Percentiles rank a stretch among this genome's conserved stretches.
These are phyloP conservation scores for Lichenothelia convexa DNA, from an alignment of 495 filamentous ascomycete species.

Conservation along the genomic window DNA sequence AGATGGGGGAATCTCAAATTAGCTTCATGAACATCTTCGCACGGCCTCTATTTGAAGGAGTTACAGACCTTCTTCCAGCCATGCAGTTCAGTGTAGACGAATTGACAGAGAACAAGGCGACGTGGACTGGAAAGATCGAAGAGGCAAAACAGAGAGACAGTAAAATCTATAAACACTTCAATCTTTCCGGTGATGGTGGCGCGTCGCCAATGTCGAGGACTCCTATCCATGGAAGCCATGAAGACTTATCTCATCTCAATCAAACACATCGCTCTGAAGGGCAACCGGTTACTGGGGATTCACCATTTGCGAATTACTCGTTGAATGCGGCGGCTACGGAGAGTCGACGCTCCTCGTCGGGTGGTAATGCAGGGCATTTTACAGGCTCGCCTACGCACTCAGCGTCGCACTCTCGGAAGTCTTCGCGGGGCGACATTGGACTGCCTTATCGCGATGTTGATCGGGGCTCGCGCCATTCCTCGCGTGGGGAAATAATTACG, in stretches of 20 bases:
- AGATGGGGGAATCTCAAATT: conserved; percentile 74
- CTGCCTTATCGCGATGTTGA: background rate
- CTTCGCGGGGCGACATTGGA: background rate
- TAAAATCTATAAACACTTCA: background rate
- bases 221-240: background rate
- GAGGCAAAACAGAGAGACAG: conserved; percentile 22
- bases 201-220: background rate
- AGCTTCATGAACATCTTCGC: conserved; percentile 95
- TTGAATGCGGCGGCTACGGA: background rate
- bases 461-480: background rate
- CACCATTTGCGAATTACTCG: background rate
- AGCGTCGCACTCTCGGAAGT: too few species aligned
- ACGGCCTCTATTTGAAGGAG: conserved; percentile 68
- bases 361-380: too few species aligned
- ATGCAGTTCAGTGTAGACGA: conserved; percentile 71
- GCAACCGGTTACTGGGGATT: background rate
- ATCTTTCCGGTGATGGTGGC: background rate
- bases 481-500: background rate
- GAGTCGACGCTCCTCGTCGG: background rate
- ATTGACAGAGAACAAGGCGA: conserved; percentile 49
- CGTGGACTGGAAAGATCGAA: conserved; percentile 54
- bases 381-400: too few species aligned
- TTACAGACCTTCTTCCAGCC: conserved; percentile 64
- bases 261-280: background rate
- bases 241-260: background rate